Base-by-base conservation (phyloP, 106 monocot genomes). In the Phalaenopsis aphrodite region DNA sequence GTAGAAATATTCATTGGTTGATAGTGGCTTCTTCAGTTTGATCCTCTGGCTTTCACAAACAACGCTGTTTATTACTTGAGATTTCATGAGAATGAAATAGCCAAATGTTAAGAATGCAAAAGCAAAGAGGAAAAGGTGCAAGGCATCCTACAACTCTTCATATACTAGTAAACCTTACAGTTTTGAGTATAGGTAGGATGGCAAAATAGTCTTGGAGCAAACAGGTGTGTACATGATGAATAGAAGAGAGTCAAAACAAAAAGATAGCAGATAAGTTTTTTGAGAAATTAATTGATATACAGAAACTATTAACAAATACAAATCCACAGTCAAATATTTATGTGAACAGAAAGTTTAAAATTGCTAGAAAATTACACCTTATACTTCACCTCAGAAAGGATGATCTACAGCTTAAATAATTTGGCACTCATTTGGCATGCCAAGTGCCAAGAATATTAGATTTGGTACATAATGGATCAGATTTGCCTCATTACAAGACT, bases 211-310 rank as follows among this genome's bases (percentile, higher is more conserved):
- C 11, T 48, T 9, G 48, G 48, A 48, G 48, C 48, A 48, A 48
- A 48, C 48, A 48, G 1, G 48, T 48, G 48, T 48, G 48, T 48
- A 48, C 9, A 47, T 48, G 48, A 48, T 9, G 11, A 48, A 48
- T 48, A 21, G n/a, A 4, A 61, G 61, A 61, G 61, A 61, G 61
- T 61, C 61, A 61, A 58, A 61, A 61, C 61, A 61, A 61, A 61
- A 61, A 61, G 16, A 9, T 9, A 5, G 61, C 61, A 61, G 16
- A 61, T 61, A 61, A 61, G n/a, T 61, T 9, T 48, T 48, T 48
- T 48, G 61, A 61, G n/a, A 18, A 48, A 1, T 48, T 48, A 21
- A 61, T 5, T 61, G 21, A 61, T 61, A 61, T 61, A 58, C 16
- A 58, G 5, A 14, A 58, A 17, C 19, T 30, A 30, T 30, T 30